phyloP scores from a whole-genome alignment of 305 asterid genomes.

The Fraxinus dipetala region DNA sequence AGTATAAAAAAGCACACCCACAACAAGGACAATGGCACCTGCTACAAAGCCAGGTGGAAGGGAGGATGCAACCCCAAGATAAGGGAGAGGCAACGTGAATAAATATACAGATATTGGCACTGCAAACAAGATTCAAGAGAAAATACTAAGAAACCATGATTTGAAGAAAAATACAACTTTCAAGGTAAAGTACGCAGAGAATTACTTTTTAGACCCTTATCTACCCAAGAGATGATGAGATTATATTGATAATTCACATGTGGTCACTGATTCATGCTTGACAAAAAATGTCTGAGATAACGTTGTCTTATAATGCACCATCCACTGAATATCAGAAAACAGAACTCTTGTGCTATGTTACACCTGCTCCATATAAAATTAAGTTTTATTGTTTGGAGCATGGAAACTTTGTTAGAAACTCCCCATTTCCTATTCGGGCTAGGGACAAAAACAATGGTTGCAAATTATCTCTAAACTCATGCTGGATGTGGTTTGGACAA shows the following conservation, averaged over 20 bases:
- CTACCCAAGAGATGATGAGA: not conserved
- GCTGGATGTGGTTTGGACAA: not conserved
- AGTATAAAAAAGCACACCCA: constrained; percentile 62
- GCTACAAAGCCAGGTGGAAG: constrained; percentile 87
- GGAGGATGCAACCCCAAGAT: constrained; percentile 74
- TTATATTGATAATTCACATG: not conserved
- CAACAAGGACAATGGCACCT: constrained; percentile 65
- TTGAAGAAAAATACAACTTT: not conserved
- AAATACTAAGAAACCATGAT: not conserved
- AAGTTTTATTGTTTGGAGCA: not conserved
- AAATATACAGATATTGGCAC: constrained; percentile 83
- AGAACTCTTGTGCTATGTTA: not conserved
- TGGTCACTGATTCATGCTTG: not conserved
- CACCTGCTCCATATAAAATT: not conserved
- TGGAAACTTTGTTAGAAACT: not conserved
- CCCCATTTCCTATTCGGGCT: not conserved
- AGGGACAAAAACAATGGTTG: not conserved
- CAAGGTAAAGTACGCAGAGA: not conserved
- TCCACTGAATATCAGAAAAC: not conserved
- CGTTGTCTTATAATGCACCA: not conserved
- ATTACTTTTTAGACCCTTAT: not conserved
- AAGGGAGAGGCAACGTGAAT: constrained; percentile 90
- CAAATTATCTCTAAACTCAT: not conserved
- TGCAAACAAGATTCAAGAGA: constrained; percentile 27
- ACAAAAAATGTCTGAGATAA: not conserved